Percentiles rank a stretch among this genome's conserved stretches.
phyloP scores from a whole-genome alignment of 768 basidiomycete genomes.

The Psilocybe subaeruginosa region DNA sequence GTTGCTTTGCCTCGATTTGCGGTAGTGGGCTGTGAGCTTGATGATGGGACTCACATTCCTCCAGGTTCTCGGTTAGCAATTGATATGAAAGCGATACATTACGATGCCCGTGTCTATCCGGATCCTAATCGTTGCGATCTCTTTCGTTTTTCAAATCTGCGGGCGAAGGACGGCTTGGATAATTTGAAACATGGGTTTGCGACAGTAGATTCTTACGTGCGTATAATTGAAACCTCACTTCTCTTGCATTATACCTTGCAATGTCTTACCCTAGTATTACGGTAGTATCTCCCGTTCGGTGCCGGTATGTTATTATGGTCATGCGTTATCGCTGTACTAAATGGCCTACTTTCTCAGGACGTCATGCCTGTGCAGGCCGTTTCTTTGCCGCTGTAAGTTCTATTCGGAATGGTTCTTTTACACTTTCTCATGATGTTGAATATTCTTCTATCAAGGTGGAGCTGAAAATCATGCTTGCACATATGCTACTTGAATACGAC shows the following conservation, averaged over 20 bases:
- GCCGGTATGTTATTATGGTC: slow-evolving; percentile 26
- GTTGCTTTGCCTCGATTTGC: slow-evolving; percentile 34
- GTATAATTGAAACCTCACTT: slow-evolving; percentile 16
- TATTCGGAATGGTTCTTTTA: background rate
- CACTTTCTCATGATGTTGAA: slow-evolving; percentile 8
- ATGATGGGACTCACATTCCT: slow-evolving; percentile 33
- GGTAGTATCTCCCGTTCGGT: slow-evolving; percentile 42
- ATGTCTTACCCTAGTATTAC: slow-evolving; percentile 1
- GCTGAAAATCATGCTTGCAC: slow-evolving; percentile 39
- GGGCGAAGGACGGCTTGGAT: slow-evolving; percentile 28
- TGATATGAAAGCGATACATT: slow-evolving; percentile 38
- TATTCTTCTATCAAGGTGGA: slow-evolving; percentile 29
- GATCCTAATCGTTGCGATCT: slow-evolving; percentile 36
- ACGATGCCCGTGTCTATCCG: slow-evolving; percentile 35
- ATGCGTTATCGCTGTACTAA: background rate
- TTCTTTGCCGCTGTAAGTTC: slow-evolving; percentile 38
- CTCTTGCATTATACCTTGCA: slow-evolving; percentile 4
- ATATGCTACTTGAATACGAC: slow-evolving; percentile 37
- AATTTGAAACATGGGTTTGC: slow-evolving; percentile 36
- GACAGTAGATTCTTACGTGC: slow-evolving; percentile 35
- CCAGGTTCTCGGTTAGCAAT: slow-evolving; percentile 35
- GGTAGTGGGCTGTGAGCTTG: slow-evolving; percentile 29
- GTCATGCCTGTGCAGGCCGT: slow-evolving; percentile 38
- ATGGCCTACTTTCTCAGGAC: slow-evolving; percentile 25
- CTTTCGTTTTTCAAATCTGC: slow-evolving; percentile 39